Base-by-base conservation (phyloP, 345 rosid species). In the Odontarrhena argentea region DNA sequence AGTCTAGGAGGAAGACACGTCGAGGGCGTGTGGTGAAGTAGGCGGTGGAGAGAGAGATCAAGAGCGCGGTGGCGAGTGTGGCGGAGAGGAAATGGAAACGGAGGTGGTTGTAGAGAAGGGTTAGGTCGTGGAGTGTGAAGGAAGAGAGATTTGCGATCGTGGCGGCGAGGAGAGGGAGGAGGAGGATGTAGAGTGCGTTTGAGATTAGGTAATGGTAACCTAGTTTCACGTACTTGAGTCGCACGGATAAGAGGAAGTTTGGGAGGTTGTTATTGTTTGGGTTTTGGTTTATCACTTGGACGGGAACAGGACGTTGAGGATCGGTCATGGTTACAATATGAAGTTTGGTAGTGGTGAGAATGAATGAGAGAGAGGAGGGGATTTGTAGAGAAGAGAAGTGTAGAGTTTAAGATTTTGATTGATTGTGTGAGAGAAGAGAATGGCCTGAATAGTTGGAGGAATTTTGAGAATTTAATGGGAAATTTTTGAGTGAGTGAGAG, bases 181-280 rank as follows among this genome's bases (percentile, higher is more conserved):
- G 75, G 48, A 88, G 50, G 60, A 91, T 73, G 74, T 84, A 86
- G 65, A 86, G 76, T 6, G 92, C 96, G 25, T 84, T 91, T n/a
- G 97, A 85, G 65, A 87, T 80, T 30, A 91, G 63, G 77, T 84
- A 91, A 50, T 88, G 96, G 77, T 87, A 88, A 12, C 96, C 96
- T 1, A 91, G 85, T 66, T 91, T 91, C 11, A 91, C 93, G 38
- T 89, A 85, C 32, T 89, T 89, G 66, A 87, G 85, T 38, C 81
- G 80, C 32, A 89, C 87, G 11, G 96, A 84, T n/a, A 78, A 50
- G 32, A 85, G 91, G 56, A 90, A 87, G 48, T 87, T 80, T 10
- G 96, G 96, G 55, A 90, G 40, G 69, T 77, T n/a, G 81, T 82
- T 76, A 68, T 3, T 44, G 43, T 14, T 9, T 9, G 25, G 55